A percentile compares a stretch with the other conserved stretches of the same genome.
These are phyloP conservation scores for Abortiporus biennis DNA, from an alignment of 1,284 basidiomycete genomes.

Conservation along the genomic window DNA sequence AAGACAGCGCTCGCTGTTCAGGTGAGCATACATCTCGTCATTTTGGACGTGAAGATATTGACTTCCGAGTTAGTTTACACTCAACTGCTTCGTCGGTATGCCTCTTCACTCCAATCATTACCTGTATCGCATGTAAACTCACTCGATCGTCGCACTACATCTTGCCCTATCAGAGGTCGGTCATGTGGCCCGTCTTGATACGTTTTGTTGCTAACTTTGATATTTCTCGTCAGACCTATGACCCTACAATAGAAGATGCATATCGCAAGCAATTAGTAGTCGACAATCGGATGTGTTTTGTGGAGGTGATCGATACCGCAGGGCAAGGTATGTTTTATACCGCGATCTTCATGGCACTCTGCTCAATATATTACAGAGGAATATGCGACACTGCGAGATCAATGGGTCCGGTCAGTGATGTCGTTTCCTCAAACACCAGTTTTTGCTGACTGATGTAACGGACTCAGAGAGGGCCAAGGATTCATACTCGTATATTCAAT, in stretches of 20 bases:
- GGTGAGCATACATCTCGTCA: conserved; percentile 38
- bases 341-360: conserved; percentile 8
- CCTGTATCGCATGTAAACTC: too few species aligned
- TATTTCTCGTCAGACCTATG: conserved; percentile 56
- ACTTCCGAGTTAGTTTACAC: conserved; percentile 62
- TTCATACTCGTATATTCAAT: conserved; percentile 99
- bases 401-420: conserved; percentile 88
- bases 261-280: conserved; percentile 91
- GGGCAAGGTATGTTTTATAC: conserved; percentile 70
- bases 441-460: conserved; percentile 10
- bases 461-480: conserved; percentile 88
- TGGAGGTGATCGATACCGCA: conserved; percentile 92
- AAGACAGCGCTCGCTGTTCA: conserved; percentile 97
- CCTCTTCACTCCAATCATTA: conserved; percentile 12
- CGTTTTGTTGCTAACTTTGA: too few species aligned
- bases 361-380: conserved; percentile 57
- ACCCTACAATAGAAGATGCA: conserved; percentile 93
- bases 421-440: conserved; percentile 3
- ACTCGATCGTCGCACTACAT: too few species aligned
- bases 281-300: conserved; percentile 87
- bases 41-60: conserved; percentile 5
- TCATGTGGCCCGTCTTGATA: too few species aligned
- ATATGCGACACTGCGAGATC: conserved; percentile 95
- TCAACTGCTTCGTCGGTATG: conserved; percentile 89
- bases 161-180: too few species aligned